A percentile compares a stretch with the other conserved stretches of the same genome.
These are phyloP conservation scores for Purshia tridentata DNA, from an alignment of 306 rosid species.

Conservation along the genomic window DNA sequence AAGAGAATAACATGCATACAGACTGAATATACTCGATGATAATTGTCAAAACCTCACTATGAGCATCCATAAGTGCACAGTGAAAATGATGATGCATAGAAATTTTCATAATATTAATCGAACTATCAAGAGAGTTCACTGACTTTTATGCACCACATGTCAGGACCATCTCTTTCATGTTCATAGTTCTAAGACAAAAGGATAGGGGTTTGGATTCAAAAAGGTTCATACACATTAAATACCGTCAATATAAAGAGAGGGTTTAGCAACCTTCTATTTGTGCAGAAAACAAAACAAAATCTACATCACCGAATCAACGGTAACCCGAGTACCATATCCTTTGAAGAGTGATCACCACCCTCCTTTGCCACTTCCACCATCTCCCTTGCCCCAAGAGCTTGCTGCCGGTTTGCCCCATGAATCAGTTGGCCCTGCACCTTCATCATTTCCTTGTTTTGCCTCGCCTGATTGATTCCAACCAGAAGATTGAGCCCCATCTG, in stretches of 20 bases:
- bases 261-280: not conserved
- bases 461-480: slow-evolving; percentile 6
- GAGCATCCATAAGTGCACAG: not conserved
- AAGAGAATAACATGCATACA: too few relatives aligned
- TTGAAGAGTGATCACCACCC: slow-evolving; percentile 47
- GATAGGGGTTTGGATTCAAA: slow-evolving; percentile 2
- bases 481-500: not conserved
- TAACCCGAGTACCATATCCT: not conserved
- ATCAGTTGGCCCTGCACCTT: slow-evolving; percentile 4
- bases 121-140: too few relatives aligned
- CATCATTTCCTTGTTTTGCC: slow-evolving; percentile 24
- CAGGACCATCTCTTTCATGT: not conserved
- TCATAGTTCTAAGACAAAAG: not conserved
- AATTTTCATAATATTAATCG: too few relatives aligned
- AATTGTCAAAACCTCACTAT: too few relatives aligned
- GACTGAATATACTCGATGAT: too few relatives aligned
- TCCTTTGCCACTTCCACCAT: slow-evolving; percentile 35
- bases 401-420: slow-evolving; percentile 30
- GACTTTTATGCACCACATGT: not conserved
- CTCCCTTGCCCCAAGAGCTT: slow-evolving; percentile 49
- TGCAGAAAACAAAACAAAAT: not conserved
- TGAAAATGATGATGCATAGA: not conserved
- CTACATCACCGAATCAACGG: not conserved
- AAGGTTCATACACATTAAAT: not conserved
- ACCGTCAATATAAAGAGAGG: not conserved